Percentiles rank a stretch among this genome's conserved stretches.
Evolutionary conservation across 441 rosid species (phyloP).

Genomic region (Erodium chrysanthum): DNA sequence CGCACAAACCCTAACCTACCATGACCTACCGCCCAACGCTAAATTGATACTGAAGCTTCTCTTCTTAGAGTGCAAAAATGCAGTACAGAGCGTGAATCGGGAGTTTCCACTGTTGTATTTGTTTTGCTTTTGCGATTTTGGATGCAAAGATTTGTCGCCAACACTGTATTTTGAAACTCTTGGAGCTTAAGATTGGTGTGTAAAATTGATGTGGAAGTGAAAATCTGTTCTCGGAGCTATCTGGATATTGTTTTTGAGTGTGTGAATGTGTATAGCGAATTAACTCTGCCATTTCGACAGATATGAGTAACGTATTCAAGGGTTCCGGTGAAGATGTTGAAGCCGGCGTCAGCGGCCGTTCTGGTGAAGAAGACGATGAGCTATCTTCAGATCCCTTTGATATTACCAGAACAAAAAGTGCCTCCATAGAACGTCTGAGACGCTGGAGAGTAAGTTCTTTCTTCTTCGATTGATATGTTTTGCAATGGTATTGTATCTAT

Average conservation of each 20-base stretch:
- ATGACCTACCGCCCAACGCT: background rate
- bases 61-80: background rate
- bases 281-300: slow-evolving; percentile 68
- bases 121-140: background rate
- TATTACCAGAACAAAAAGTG: slow-evolving; percentile 46
- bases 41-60: background rate
- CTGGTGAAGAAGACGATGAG: slow-evolving; percentile 18
- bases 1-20: background rate
- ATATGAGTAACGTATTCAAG: slow-evolving; percentile 26
- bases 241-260: background rate
- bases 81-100: background rate
- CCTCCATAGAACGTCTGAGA: slow-evolving; percentile 36
- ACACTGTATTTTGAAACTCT: background rate
- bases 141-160: background rate
- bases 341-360: slow-evolving; percentile 24
- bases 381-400: slow-evolving; percentile 31
- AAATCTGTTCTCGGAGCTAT: background rate
- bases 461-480: background rate
- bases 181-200: background rate
- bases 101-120: background rate
- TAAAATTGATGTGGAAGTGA: background rate
- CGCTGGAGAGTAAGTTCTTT: slow-evolving; percentile 52
- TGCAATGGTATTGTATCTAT: background rate
- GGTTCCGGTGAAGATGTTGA: slow-evolving; percentile 51
- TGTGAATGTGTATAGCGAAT: background rate